phyloP scores from a whole-genome alignment of 2,329 filamentous ascomycete genomes.

The Scedosporium apiospermum region DNA sequence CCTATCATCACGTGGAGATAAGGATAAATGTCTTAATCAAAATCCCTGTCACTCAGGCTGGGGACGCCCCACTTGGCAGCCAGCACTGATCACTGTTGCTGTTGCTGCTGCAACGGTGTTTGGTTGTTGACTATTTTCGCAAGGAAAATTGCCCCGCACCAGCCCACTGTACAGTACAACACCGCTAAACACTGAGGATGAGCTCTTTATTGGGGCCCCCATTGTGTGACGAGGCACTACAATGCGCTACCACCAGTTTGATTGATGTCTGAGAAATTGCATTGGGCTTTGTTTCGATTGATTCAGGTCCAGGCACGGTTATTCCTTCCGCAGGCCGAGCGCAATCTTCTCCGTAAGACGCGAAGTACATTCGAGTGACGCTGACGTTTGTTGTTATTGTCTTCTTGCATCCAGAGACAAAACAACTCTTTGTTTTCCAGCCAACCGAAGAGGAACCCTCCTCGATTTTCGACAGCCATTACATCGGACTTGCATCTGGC shows the following conservation, averaged over 20 bases:
- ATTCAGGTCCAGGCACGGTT: neutral
- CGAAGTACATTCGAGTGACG: too few relatives aligned
- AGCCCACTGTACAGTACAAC: neutral
- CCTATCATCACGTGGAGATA: slow-evolving; percentile 5
- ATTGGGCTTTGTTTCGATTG: too few relatives aligned
- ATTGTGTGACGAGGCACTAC: neutral
- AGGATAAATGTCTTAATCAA: neutral
- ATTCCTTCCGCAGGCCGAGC: neutral
- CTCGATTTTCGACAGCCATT: neutral
- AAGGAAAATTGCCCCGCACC: slow-evolving; percentile 1
- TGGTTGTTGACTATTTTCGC: slow-evolving; percentile 2
- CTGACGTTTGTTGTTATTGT: neutral
- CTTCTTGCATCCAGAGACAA: neutral
- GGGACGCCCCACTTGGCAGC: neutral
- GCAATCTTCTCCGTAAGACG: neutral
- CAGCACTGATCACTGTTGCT: neutral
- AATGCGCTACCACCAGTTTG: too few relatives aligned
- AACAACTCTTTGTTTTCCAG: neutral
- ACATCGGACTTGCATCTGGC: neutral
- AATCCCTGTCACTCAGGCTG: neutral
- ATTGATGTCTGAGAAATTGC: too few relatives aligned
- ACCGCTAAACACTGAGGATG: neutral
- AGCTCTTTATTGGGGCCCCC: too few relatives aligned
- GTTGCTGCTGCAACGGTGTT: slow-evolving; percentile 6
- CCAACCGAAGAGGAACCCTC: neutral